These are phyloP conservation scores for Aethionema arabicum DNA, from an alignment of 345 rosid genomes.

Conservation along the genomic window DNA sequence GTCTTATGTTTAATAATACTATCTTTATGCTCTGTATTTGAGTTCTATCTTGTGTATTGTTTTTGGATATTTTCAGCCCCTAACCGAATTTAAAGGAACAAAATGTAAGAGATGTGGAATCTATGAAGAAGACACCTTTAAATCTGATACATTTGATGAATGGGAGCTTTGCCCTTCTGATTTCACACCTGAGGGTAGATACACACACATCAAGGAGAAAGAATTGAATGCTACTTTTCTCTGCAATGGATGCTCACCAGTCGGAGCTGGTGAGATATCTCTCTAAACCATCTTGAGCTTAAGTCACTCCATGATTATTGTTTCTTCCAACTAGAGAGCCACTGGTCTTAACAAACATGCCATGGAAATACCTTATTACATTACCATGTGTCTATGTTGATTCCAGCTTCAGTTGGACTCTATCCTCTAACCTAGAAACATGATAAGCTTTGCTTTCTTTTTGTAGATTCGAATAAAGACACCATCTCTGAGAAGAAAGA, in stretches of 20 bases:
- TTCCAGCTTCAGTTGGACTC: background rate
- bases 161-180: conserved; percentile 94
- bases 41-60: conserved; percentile 8
- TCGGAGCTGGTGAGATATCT: conserved; percentile 45
- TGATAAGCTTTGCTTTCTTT: background rate
- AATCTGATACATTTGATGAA: conserved; percentile 62
- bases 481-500: conserved; percentile 25
- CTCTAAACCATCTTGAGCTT: background rate
- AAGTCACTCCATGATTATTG: background rate
- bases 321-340: background rate
- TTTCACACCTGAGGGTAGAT: conserved; percentile 59
- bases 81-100: conserved; percentile 50
- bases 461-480: conserved; percentile 42
- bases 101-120: conserved; percentile 98
- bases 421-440: background rate
- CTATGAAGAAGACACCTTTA: conserved; percentile 60
- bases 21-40: conserved; percentile 8
- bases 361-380: too few species aligned
- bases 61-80: conserved; percentile 53
- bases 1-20: conserved; percentile 10
- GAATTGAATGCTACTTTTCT: conserved; percentile 68
- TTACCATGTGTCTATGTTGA: background rate
- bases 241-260: conserved; percentile 55
- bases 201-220: conserved; percentile 43
- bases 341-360: too few species aligned